Evolutionary conservation across 163 green algal genomes (phyloP), one percentile per base, ranked within the genome.

Genomic region (Scenedesmus sp.): DNA sequence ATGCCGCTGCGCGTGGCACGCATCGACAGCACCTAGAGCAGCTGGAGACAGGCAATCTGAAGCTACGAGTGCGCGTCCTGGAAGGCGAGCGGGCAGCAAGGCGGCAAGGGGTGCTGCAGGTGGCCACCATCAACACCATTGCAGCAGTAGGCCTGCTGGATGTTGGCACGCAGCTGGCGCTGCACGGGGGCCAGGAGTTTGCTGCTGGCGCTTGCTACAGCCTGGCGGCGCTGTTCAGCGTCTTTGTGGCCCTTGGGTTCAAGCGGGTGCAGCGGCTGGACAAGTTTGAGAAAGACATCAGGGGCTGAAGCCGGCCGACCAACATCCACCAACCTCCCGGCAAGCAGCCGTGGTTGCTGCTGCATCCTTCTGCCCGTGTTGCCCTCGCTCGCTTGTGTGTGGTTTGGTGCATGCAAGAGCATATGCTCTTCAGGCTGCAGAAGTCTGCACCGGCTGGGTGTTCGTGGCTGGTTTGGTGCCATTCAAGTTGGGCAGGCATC

Each of bases 11-110:
- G 95, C 33, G 90, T 97, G 4, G 80, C 83, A 46, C 92, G 93
- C 56, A 95, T 96, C 30, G 90, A 94, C 78, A 91, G 81, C 35
- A 92, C 93, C 18, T 96, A 30, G 81, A 92, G 40, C 91, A 92
- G 90, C 86, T 99, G 83, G 97, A 99, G 95, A 87, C 94, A 33
- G 98, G 98, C 6, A 97, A 99, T 82, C 87, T 98, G 40, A 99
- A 99, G 94, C 95, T 99, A 87, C 86, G 89, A 88, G 98, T 97
- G 44, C 92, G 96, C 5, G 97, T 96, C 42, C 93, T 99, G 61
- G 97, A 98, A 81, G 93, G 94, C 16, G 96, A 99, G 92, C 94
- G 97, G 9, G 95, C 97, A 37, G 94, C 93, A 42, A 88, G 96
- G 24, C 86, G 95, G 12, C 2, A 83, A 42, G 90, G 85, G 15